Conservation (phyloP, 306 rosid genomes). For the Cucumis melo region DNA sequence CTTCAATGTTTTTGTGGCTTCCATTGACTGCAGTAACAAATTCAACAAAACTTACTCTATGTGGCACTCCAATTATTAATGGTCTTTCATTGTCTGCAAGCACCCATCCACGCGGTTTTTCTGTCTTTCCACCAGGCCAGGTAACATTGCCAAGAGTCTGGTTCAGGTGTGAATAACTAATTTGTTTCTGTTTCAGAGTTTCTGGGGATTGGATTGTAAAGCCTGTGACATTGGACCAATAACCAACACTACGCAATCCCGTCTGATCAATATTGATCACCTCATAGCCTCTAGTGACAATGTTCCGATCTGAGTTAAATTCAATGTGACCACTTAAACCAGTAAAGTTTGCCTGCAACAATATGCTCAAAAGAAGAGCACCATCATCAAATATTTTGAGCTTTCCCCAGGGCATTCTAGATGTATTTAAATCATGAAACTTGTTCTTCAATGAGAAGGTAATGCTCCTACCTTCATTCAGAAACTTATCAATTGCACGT, state of each 20-base stretch:
- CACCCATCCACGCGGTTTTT: conserved; percentile 87
- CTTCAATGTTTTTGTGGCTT: conserved; percentile 30
- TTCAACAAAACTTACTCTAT: conserved; percentile 74
- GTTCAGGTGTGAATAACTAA: conserved; percentile 14
- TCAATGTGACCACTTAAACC: conserved; percentile 60
- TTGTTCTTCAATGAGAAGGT: conserved; percentile 35
- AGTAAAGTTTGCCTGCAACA: conserved; percentile 45
- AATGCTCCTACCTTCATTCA: conserved; percentile 30
- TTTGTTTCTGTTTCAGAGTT: conserved; percentile 20
- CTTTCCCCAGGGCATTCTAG: conserved; percentile 37
- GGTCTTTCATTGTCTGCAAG: conserved; percentile 61
- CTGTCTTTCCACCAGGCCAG: conserved; percentile 82
- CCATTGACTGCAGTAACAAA: conserved; percentile 43
- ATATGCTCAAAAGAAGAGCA: conserved; percentile 32
- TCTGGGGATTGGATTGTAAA: conserved; percentile 56
- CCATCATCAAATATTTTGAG: conserved; percentile 67
- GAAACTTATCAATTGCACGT: conserved; percentile 37
- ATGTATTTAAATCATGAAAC: conserved; percentile 14
- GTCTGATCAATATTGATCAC: conserved; percentile 49
- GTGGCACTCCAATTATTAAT: conserved; percentile 78
- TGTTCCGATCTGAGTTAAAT: conserved; percentile 43
- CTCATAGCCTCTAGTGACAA: conserved; percentile 51
- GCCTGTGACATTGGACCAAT: conserved; percentile 61
- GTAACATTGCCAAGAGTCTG: conserved; percentile 59
- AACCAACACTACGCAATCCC: conserved; percentile 41